Base-by-base conservation (phyloP, 352 stramenopile species). In the Phytophthora kernoviae region DNA sequence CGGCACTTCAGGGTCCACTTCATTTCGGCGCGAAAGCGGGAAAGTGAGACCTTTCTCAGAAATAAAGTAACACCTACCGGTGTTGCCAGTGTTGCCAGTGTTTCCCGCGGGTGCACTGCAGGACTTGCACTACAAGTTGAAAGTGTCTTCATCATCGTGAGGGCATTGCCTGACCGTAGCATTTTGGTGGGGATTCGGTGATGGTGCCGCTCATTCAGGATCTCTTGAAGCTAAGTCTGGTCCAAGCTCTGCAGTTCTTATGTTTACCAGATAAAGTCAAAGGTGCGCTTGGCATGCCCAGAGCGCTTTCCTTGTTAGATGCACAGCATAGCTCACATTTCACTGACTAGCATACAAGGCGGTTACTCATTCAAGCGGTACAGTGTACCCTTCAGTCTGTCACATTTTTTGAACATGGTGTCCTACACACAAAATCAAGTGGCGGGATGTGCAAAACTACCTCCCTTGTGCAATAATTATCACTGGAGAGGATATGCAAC, bases 341-440 rank as follows among this genome's bases (percentile, higher is more conserved):
- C 40, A 56, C 43, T 62, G 58, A 56, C 37, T 52, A 52, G 11
- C 51, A 56, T 56, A 34, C 41, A 65, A 58, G 20, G 12, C 2
- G 26, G 34, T 37, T 49, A 49, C 43, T 50, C 43, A 50, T 17
- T 20, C 9, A 30, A 30, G 24, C 24, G 41, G 41, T 47, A 47
- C 41, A 47, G 20, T 15, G 41, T 47, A 30, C 39, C 39, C 24
- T 14, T 27, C 41, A 24, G 26, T 36, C 20, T 34, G 33, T 63
- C 54, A 51, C 47, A 53, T 56, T 27, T 63, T 49, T 21, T n/a
- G 3, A 30, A 30, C n/a, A 30, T 6, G 3, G 24, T 30, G 24
- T 30, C 6, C 6, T 30, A 6, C 6, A 30, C 24, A 30, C 6
- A 30, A 30, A 30, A 7, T 30, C 24, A n/a, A n/a, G n/a, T n/a